Conservation (phyloP, 805 yeast species). For the Starmerella stigmatis region DNA sequence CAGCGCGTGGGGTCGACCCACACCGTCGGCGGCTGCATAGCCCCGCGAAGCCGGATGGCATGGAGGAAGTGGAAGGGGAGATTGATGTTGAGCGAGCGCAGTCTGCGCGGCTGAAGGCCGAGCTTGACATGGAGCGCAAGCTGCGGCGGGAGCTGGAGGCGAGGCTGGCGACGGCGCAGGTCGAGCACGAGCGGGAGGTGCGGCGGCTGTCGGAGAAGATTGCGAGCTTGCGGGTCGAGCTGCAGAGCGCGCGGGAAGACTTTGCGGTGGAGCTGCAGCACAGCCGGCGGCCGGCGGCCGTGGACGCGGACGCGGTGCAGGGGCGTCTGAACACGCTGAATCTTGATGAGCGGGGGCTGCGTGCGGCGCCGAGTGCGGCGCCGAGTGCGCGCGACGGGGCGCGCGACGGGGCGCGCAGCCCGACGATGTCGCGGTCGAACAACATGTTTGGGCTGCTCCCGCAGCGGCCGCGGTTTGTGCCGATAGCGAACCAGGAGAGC, state of each 20-base stretch:
- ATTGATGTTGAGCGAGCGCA: slow-evolving; percentile 2
- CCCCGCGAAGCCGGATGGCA: slow-evolving; percentile 13
- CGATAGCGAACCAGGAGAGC: slow-evolving; percentile 3
- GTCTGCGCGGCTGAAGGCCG: slow-evolving; percentile 10
- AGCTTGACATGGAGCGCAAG: slow-evolving; percentile 10
- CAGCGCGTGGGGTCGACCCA: slow-evolving; percentile 18
- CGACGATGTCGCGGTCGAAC: slow-evolving; percentile 2
- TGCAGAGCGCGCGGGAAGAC: slow-evolving; percentile 11
- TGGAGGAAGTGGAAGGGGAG: not conserved
- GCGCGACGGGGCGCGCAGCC: slow-evolving; percentile 1
- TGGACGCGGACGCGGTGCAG: slow-evolving; percentile 6
- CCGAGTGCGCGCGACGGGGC: too few relatives aligned
- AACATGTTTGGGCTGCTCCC: not conserved
- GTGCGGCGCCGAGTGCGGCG: too few relatives aligned
- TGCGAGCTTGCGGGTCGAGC: slow-evolving; percentile 7
- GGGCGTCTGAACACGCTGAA: slow-evolving; percentile 13
- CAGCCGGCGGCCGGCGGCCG: not conserved
- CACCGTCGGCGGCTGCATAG: slow-evolving; percentile 23
- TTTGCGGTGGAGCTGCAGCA: slow-evolving; percentile 8
- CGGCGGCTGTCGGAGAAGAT: slow-evolving; percentile 10
- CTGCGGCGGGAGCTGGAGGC: slow-evolving; percentile 11
- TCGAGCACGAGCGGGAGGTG: slow-evolving; percentile 13
- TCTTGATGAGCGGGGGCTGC: slow-evolving; percentile 6
- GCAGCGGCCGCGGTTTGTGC: slow-evolving; percentile 3
- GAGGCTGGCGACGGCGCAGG: slow-evolving; percentile 12